Evolutionary conservation across 2,329 filamentous ascomycete species (phyloP).

Genomic region (Pyrenochaeta sp.): DNA sequence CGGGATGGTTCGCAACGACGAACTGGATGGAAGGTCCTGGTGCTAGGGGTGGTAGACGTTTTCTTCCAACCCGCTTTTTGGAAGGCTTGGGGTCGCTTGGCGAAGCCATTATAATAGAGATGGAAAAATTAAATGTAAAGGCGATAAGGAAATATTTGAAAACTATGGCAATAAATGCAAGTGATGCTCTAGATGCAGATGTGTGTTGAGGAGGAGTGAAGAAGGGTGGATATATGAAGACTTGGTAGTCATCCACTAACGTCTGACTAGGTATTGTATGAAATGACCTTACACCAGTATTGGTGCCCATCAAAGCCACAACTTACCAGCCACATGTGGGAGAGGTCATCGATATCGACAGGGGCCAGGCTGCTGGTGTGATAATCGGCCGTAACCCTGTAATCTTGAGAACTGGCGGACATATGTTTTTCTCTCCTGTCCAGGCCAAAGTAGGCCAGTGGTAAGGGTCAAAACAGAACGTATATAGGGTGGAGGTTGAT

Average conservation of each 20-base stretch:
- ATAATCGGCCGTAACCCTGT: neutral
- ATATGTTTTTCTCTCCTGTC: constrained; percentile 1
- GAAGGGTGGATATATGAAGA: constrained; percentile 1
- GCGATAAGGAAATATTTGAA: neutral
- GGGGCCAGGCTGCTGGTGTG: constrained; percentile 2
- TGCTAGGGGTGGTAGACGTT: constrained; percentile 40
- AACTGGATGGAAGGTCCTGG: constrained; percentile 42
- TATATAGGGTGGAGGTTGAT: constrained; percentile 1
- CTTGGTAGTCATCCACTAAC: constrained; percentile 7
- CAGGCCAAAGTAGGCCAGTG: constrained; percentile 11
- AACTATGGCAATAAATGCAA: neutral
- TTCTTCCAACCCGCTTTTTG: constrained; percentile 39
- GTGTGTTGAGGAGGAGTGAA: constrained; percentile 2
- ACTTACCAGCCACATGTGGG: constrained; percentile 16
- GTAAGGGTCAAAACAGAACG: constrained; percentile 3
- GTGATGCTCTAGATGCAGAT: constrained; percentile 6
- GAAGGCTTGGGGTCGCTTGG: constrained; percentile 25
- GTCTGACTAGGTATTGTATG: constrained; percentile 19
- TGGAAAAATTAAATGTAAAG: neutral
- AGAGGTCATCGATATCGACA: constrained; percentile 4
- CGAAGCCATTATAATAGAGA: constrained; percentile 24
- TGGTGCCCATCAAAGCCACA: constrained; percentile 11
- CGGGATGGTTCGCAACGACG: constrained; percentile 43
- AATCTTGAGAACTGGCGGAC: neutral
- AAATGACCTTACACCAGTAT: constrained; percentile 3